Evolutionary conservation across 257 asterid genomes (phyloP).

Genomic region (Asclepias syriaca): DNA sequence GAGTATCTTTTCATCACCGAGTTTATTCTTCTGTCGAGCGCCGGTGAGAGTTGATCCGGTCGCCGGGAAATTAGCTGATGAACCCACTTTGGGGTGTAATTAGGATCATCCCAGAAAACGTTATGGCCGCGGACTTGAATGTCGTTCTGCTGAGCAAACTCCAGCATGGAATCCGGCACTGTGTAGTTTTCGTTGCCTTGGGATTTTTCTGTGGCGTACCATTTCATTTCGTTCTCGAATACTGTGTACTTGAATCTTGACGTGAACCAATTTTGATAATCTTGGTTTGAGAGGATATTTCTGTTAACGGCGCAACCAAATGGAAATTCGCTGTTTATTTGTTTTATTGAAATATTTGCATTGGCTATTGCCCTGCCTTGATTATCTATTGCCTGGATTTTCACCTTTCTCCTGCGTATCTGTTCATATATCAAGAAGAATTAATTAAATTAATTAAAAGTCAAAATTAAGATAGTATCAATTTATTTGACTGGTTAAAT

Average conservation of each 20-base stretch:
- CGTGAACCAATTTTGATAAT: slow-evolving; percentile 43
- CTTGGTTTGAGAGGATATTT: slow-evolving; percentile 11
- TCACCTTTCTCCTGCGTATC: slow-evolving; percentile 23
- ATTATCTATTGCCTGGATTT: slow-evolving; percentile 23
- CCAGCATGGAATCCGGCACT: slow-evolving; percentile 26
- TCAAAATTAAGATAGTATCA: too few species aligned
- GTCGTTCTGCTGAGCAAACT: slow-evolving; percentile 29
- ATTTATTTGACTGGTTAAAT: not conserved
- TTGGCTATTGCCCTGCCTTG: slow-evolving; percentile 28
- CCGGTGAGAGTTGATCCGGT: slow-evolving; percentile 23
- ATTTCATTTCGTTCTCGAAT: slow-evolving; percentile 59
- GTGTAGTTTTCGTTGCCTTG: slow-evolving; percentile 47
- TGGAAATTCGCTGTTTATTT: slow-evolving; percentile 12
- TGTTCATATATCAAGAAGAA: not conserved
- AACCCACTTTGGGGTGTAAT: slow-evolving; percentile 40
- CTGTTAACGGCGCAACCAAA: slow-evolving; percentile 23
- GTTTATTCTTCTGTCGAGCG: slow-evolving; percentile 29
- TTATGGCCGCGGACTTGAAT: slow-evolving; percentile 52
- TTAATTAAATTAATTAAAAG: too few species aligned
- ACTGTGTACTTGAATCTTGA: slow-evolving; percentile 53
- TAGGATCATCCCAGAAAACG: slow-evolving; percentile 48
- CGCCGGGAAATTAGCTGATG: slow-evolving; percentile 15
- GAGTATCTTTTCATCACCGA: slow-evolving; percentile 37
- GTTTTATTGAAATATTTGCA: slow-evolving; percentile 4
- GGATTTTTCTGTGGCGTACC: slow-evolving; percentile 38